phyloP scores from a whole-genome alignment of 192 early-diverging fungal species.

The Coemansia brasiliensis region DNA sequence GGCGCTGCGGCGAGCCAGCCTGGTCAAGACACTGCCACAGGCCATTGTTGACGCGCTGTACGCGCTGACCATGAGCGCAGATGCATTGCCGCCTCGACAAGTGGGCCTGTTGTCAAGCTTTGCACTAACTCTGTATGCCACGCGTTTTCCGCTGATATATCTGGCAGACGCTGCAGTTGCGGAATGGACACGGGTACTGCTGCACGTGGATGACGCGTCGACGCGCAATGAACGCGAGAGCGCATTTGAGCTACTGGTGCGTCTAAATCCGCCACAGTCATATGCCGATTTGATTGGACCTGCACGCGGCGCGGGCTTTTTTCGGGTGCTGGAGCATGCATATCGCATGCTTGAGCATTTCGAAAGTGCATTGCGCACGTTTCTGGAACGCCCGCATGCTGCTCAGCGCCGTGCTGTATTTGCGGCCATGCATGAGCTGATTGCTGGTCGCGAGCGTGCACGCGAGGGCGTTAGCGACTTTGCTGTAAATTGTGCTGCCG shows the following conservation, averaged over 20 bases:
- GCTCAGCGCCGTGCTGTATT: constrained; percentile 36
- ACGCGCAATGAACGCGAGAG: constrained; percentile 43
- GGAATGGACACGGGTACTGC: constrained; percentile 28
- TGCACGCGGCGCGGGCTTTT: constrained; percentile 35
- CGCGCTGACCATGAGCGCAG: constrained; percentile 11
- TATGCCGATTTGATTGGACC: constrained; percentile 34
- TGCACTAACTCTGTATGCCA: constrained; percentile 41
- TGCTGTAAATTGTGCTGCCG: constrained; percentile 11
- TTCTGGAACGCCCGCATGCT: constrained; percentile 43
- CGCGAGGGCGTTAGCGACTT: constrained; percentile 17
- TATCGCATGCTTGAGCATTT: constrained; percentile 30
- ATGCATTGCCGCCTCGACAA: constrained; percentile 13
- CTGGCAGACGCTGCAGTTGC: constrained; percentile 27
- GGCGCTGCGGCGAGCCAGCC: constrained; percentile 43
- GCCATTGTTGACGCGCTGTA: constrained; percentile 43
- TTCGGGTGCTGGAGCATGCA: constrained; percentile 45
- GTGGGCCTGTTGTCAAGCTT: constrained; percentile 41
- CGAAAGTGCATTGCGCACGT: constrained; percentile 37
- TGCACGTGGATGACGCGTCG: constrained; percentile 30
- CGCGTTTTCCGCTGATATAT: constrained; percentile 47
- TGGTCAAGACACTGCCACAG: constrained; percentile 49
- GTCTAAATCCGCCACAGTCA: constrained; percentile 39
- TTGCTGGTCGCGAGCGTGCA: constrained; percentile 5
- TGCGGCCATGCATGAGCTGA: constrained; percentile 30
- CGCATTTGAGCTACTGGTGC: constrained; percentile 48